Percentiles rank a stretch among this genome's conserved stretches.
phyloP scores from a whole-genome alignment of 495 filamentous ascomycete species.

The Paragyromitra xinjiangensis region DNA sequence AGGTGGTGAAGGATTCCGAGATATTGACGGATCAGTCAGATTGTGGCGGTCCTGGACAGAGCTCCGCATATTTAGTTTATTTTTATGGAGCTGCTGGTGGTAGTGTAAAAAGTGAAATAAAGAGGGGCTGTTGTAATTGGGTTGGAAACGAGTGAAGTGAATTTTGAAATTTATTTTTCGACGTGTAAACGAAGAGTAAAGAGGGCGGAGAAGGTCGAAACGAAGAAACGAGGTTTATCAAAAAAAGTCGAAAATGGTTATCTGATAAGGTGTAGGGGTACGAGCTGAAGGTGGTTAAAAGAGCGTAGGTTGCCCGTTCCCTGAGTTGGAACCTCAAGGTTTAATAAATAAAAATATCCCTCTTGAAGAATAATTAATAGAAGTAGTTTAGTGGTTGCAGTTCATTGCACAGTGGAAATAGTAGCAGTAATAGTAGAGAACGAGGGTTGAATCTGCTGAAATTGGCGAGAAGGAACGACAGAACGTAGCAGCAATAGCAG shows the following conservation, averaged over 20 bases:
- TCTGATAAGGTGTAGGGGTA: conserved; percentile 17
- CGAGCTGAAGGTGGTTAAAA: conserved; percentile 22
- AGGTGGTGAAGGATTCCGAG: conserved; percentile 31
- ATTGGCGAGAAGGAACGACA: conserved; percentile 26
- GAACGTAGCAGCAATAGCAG: conserved; percentile 46
- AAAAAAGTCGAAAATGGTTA: conserved; percentile 17
- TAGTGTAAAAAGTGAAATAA: conserved; percentile 10
- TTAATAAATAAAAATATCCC: conserved; percentile 11
- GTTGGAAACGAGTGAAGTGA: conserved; percentile 18
- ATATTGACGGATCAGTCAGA: conserved; percentile 6
- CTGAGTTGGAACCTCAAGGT: conserved; percentile 22
- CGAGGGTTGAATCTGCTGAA: conserved; percentile 25
- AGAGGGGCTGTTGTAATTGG: conserved; percentile 20
- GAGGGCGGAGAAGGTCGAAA: neutral
- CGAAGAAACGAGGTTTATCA: conserved; percentile 1
- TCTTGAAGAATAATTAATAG: conserved; percentile 33
- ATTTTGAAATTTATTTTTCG: neutral
- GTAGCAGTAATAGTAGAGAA: conserved; percentile 18
- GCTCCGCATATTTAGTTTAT: conserved; percentile 23
- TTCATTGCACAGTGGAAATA: conserved; percentile 25
- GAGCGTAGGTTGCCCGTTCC: conserved; percentile 38
- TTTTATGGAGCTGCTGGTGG: conserved; percentile 1
- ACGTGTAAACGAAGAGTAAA: conserved; percentile 12
- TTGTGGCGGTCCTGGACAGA: conserved; percentile 10
- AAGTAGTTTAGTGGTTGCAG: conserved; percentile 12